phyloP scores from a whole-genome alignment of 768 basidiomycete species.

The Rhizopogon roseolus region DNA sequence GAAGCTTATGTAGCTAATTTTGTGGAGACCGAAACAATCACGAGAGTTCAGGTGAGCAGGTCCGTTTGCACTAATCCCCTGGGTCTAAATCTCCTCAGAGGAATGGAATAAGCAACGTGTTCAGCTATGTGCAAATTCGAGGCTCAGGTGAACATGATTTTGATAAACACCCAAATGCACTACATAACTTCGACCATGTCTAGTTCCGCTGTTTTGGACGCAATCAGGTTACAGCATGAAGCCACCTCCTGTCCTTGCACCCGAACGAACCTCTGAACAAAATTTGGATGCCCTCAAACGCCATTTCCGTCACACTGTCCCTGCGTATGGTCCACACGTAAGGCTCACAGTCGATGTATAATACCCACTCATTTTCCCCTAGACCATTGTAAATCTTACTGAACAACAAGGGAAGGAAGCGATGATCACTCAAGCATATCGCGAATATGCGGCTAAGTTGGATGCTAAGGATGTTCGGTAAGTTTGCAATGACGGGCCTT shows the following conservation, averaged over 20 bases:
- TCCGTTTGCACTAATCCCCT: background rate
- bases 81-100: slow-evolving; percentile 39
- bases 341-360: slow-evolving; percentile 15
- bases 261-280: slow-evolving; percentile 70
- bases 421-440: slow-evolving; percentile 71
- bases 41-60: slow-evolving; percentile 65
- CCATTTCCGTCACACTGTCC: slow-evolving; percentile 65
- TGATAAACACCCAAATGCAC: background rate
- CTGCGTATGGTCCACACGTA: slow-evolving; percentile 78
- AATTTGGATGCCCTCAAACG: slow-evolving; percentile 64
- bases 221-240: slow-evolving; percentile 85
- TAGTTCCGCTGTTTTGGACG: slow-evolving; percentile 92
- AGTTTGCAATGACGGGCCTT: slow-evolving; percentile 13
- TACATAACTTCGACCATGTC: slow-evolving; percentile 1
- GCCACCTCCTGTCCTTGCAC: slow-evolving; percentile 74
- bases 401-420: slow-evolving; percentile 90
- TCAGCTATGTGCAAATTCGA: slow-evolving; percentile 86
- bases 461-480: slow-evolving; percentile 53
- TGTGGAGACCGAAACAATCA: slow-evolving; percentile 90
- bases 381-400: slow-evolving; percentile 87
- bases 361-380: slow-evolving; percentile 3
- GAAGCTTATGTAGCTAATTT: slow-evolving; percentile 94
- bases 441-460: slow-evolving; percentile 58
- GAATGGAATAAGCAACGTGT: slow-evolving; percentile 70
- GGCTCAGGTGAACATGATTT: slow-evolving; percentile 66